Evolutionary conservation across 192 early-diverging fungal species (phyloP).

Genomic region (Polychytrium aggregatum): DNA sequence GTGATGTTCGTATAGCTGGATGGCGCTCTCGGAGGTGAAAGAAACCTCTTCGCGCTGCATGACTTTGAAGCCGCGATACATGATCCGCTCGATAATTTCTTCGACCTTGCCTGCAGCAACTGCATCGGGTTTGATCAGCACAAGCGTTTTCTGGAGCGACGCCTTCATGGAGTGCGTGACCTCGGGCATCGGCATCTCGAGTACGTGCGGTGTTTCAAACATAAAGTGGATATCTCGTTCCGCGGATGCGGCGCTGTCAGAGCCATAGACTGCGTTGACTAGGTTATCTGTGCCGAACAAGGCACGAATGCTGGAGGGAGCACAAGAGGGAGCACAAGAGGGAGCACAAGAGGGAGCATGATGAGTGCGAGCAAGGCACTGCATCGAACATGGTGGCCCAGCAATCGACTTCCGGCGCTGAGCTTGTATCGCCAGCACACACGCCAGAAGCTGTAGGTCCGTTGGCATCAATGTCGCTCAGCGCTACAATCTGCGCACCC

Average conservation of each 20-base stretch:
- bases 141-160: conserved; percentile 27
- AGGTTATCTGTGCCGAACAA: conserved; percentile 39
- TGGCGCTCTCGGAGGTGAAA: conserved; percentile 20
- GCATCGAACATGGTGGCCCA: no score
- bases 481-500: no score
- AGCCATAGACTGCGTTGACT: conserved; percentile 46
- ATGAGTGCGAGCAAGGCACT: no score
- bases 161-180: background rate
- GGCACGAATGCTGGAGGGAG: conserved; percentile 28
- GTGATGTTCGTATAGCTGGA: conserved; percentile 24
- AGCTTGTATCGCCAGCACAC: no score
- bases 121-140: conserved; percentile 41
- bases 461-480: no score
- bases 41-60: conserved; percentile 34
- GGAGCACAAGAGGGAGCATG: no score
- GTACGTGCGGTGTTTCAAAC: conserved; percentile 14
- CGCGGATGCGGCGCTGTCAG: conserved; percentile 27
- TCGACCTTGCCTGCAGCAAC: conserved; percentile 24
- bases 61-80: conserved; percentile 31
- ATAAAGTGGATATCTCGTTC: conserved; percentile 28
- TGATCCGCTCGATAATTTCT: conserved; percentile 35
- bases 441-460: no score
- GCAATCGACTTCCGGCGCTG: no score
- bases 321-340: no score
- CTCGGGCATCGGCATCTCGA: background rate